Evolutionary conservation across 1,139 yeast species (phyloP), one percentile per base, ranked within the genome.

Genomic region (Pichia cactophila): DNA sequence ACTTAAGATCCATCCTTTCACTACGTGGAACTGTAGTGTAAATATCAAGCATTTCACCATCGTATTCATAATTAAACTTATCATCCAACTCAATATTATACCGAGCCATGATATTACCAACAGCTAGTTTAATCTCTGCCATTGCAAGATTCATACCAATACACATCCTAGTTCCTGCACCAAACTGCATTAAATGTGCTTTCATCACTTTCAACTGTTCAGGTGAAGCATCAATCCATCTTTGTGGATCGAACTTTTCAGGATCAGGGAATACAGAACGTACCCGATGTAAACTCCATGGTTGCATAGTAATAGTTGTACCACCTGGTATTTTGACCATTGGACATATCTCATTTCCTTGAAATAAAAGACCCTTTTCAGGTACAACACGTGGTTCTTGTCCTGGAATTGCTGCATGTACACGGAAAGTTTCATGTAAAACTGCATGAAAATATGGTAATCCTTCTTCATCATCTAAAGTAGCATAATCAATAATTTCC

Each of bases 111-210:
- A 83, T 63, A 50, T 74, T 73, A 14, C 81, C 78, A 29, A 80
- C 61, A 9, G 77, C 74, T 43, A 81, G 60, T 59, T 82, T 83
- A 72, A 83, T 81, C 61, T 83, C 90, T 43, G 78, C 77, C 35
- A 78, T 64, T 0, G 89, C 90, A 50, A 83, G 67, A 58, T 83
- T 74, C 81, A 80, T 77, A 0, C 90, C 90, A 50, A 82, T 68
- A 58, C 90, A 83, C 89, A 82, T 82, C 53, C 89, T 68, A n/a
- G 81, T 72, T 2, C 90, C 90, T 44, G 80, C 77, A 1, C 90
- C 89, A 68, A 83, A 83, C 0, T 85, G 81, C 74, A 82, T 76
- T 73, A 82, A 75, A 56, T 71, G 72, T 50, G 71, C 73, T 52
- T 73, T 71, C 77, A 81, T 83, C 17, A 50, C 48, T 47, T 68